Percentiles rank a stretch among this genome's conserved stretches.
These are phyloP conservation scores for Talaromyces piceae DNA, from an alignment of 2,329 filamentous ascomycete species.

Conservation along the genomic window DNA sequence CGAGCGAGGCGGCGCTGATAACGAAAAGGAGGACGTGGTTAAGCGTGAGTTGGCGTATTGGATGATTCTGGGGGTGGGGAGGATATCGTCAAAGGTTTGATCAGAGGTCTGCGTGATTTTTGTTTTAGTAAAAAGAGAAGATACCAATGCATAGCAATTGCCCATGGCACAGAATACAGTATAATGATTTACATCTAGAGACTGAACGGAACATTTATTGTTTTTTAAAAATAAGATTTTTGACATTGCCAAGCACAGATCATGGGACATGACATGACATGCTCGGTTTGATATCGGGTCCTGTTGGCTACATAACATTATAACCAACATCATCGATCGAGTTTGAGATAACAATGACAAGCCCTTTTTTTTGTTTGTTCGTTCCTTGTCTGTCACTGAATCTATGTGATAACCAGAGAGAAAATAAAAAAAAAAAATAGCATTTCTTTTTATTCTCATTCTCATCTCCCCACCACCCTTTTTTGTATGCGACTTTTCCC, in stretches of 20 bases:
- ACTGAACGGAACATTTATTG: too few relatives aligned
- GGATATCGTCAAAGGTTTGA: constrained; percentile 47
- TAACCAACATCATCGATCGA: neutral
- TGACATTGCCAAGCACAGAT: constrained; percentile 13
- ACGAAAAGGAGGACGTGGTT: constrained; percentile 55
- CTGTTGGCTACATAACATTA: constrained; percentile 1
- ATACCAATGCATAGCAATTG: neutral
- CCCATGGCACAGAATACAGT: neutral
- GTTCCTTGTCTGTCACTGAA: neutral
- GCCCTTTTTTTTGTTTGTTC: too few relatives aligned
- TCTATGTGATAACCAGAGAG: neutral
- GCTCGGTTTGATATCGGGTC: constrained; percentile 7
- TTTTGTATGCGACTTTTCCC: constrained; percentile 1
- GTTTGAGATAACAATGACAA: neutral
- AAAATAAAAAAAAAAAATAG: neutral
- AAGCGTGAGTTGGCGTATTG: constrained; percentile 90
- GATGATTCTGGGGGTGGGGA: constrained; percentile 84
- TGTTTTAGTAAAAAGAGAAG: neutral
- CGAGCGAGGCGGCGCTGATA: neutral
- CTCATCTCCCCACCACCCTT: constrained; percentile 6
- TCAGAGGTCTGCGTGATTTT: neutral
- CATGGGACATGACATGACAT: constrained; percentile 14
- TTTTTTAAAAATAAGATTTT: constrained; percentile 13
- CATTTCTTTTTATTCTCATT: constrained; percentile 3
- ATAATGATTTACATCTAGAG: neutral